Base-by-base conservation (phyloP, 2,329 filamentous ascomycete species). In the Saccharata proteae region DNA sequence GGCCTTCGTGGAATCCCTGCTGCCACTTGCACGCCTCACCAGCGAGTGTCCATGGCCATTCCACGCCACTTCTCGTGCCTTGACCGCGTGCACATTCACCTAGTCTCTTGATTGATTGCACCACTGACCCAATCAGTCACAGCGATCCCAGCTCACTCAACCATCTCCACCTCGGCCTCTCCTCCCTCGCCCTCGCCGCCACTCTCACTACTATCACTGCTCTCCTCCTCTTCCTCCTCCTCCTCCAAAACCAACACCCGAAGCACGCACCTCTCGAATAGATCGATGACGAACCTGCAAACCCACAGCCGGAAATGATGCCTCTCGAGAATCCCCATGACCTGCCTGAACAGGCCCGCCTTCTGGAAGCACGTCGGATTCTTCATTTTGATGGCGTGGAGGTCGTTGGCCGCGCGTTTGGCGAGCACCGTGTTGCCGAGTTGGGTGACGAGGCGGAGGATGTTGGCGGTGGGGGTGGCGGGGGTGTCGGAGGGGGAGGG, bases 381-480 rank as follows among this genome's bases (percentile, higher is more conserved):
- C 47, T 77, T 80, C 31, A 71, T 63, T 61, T 82, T 86, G 39
- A 93, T 69, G 26, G 64, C 55, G 38, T 74, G 75, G 34, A 98
- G 67, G 53, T 96, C 86, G 13, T 69, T 74, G 30, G 88, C 76
- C 5, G 86, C 82, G 51, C 80, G 80, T 54, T 92, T 92, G 49
- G 85, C 86, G 29, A 94, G 67, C 11, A 98, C 85, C 37, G 88
- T 90, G 49, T 96, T 94, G 35, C 86, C 84, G 36, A 98, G 68
- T 46, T 94, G 86, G 10, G 82, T 75, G 40, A 93, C 77, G 21
- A 90, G 70, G 46, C 85, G 80, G 16, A 96, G 59, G 27, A 96
- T 88, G 30, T 80, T 80, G 30, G 73, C 64, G 46, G 82, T 82
- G 39, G n/a, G n/a, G n/a, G n/a, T n/a, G n/a, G n/a, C n/a, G n/a